Evolutionary conservation across 371 early-diverging fungal species (phyloP).

Genomic region (Mortierella sp.): DNA sequence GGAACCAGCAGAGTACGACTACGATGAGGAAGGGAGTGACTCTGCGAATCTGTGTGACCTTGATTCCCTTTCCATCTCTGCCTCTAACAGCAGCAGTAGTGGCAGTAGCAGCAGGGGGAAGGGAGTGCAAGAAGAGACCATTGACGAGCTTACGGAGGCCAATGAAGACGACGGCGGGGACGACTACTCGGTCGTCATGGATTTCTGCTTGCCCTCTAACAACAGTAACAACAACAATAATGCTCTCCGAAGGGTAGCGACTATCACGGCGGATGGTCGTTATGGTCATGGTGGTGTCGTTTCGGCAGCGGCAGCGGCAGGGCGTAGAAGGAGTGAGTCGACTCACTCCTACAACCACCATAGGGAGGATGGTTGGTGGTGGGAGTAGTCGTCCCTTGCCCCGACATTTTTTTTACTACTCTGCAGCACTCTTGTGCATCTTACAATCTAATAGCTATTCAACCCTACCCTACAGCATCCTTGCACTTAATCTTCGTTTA

Average conservation of each 20-base stretch:
- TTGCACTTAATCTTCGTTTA: background rate
- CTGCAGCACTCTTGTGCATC: no score
- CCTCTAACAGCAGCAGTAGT: slow-evolving; percentile 2
- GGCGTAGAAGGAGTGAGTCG: slow-evolving; percentile 16
- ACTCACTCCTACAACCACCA: background rate
- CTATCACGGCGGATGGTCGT: background rate
- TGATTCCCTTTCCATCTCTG: background rate
- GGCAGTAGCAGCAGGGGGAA: slow-evolving; percentile 10
- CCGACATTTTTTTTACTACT: background rate
- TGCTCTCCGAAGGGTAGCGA: background rate
- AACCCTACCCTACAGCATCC: background rate
- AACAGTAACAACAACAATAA: background rate
- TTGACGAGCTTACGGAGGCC: slow-evolving; percentile 2
- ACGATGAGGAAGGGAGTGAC: background rate
- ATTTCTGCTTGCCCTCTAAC: background rate
- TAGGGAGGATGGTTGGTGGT: slow-evolving; percentile 33
- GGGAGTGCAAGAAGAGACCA: slow-evolving; percentile 4
- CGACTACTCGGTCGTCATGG: background rate
- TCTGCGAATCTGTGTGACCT: background rate
- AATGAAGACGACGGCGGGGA: background rate
- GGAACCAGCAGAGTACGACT: background rate
- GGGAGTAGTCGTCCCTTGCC: slow-evolving; percentile 15
- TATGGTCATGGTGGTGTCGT: background rate
- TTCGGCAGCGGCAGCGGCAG: background rate
- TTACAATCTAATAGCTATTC: background rate